Conservation (phyloP, 352 stramenopile species). For the Pythium utonaiense region DNA sequence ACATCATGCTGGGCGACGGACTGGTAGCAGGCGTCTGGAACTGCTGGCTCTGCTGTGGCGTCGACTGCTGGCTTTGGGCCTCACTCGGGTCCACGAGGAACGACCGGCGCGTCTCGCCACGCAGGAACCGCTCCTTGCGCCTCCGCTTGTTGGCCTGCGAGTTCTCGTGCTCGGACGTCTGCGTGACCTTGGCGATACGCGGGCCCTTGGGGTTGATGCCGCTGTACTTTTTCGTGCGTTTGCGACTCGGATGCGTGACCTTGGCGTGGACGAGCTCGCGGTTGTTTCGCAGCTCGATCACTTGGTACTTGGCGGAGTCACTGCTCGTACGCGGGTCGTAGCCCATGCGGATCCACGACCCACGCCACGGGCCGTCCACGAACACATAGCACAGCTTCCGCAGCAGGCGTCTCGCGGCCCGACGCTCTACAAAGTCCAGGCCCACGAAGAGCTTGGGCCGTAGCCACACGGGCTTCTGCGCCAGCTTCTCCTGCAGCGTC, state of each 20-base stretch:
- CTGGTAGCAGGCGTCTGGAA: slow-evolving; percentile 6
- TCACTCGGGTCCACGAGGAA: slow-evolving; percentile 49
- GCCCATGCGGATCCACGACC: slow-evolving; percentile 80
- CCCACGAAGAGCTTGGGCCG: slow-evolving; percentile 66
- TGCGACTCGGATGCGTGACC: slow-evolving; percentile 62
- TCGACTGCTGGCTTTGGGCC: neutral
- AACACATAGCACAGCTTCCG: slow-evolving; percentile 82
- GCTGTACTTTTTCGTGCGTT: slow-evolving; percentile 67
- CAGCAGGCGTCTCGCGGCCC: slow-evolving; percentile 55
- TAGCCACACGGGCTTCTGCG: slow-evolving; percentile 69
- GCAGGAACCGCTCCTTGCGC: slow-evolving; percentile 62
- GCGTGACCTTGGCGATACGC: slow-evolving; percentile 70
- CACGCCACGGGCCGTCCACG: slow-evolving; percentile 76
- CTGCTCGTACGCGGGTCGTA: slow-evolving; percentile 56
- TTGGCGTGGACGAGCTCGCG: slow-evolving; percentile 78
- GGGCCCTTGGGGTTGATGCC: slow-evolving; percentile 55
- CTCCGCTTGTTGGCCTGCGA: slow-evolving; percentile 57
- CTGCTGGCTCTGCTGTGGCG: slow-evolving; percentile 15
- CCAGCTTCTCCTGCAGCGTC: slow-evolving; percentile 54
- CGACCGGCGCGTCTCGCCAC: slow-evolving; percentile 54
- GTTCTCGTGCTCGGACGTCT: slow-evolving; percentile 63
- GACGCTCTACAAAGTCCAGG: slow-evolving; percentile 54
- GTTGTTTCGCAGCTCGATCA: slow-evolving; percentile 78
- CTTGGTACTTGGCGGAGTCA: slow-evolving; percentile 60
- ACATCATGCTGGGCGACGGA: neutral